Evolutionary conservation across 179 eudicot genomes (phyloP).

Genomic region (Spergularia azorica): DNA sequence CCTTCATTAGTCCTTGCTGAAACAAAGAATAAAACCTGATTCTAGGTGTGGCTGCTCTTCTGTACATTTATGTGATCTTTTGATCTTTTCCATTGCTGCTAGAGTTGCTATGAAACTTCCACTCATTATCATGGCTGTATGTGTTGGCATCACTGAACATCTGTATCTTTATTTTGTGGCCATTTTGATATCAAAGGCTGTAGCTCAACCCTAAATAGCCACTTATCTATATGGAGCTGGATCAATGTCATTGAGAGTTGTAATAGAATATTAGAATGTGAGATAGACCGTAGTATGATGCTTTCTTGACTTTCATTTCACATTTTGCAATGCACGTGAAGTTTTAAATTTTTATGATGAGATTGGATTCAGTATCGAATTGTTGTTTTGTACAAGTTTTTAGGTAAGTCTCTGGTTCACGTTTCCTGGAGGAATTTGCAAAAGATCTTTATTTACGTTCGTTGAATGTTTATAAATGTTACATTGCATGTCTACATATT

Average conservation of each 20-base stretch:
- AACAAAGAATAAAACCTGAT: neutral
- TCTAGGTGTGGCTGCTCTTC: neutral
- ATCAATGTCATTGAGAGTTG: no score
- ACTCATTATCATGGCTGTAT: neutral
- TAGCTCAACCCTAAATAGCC: neutral
- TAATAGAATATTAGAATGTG: no score
- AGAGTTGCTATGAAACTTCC: neutral
- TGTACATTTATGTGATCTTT: neutral
- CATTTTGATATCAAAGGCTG: neutral
- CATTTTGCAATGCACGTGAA: no score
- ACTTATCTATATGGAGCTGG: no score
- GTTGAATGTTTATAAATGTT: neutral
- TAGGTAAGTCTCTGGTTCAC: neutral
- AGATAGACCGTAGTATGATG: no score
- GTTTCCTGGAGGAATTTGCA: neutral
- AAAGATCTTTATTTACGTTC: neutral
- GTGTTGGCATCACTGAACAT: neutral
- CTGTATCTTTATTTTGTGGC: neutral
- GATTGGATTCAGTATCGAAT: no score
- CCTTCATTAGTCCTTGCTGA: neutral
- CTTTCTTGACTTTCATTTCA: no score
- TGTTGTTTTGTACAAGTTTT: neutral
- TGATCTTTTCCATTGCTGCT: neutral
- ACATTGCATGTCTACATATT: neutral
- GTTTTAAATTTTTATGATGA: neutral